Percentiles rank a stretch among this genome's conserved stretches.
phyloP scores from a whole-genome alignment of 2,329 filamentous ascomycete species.

The Nemania sp. region DNA sequence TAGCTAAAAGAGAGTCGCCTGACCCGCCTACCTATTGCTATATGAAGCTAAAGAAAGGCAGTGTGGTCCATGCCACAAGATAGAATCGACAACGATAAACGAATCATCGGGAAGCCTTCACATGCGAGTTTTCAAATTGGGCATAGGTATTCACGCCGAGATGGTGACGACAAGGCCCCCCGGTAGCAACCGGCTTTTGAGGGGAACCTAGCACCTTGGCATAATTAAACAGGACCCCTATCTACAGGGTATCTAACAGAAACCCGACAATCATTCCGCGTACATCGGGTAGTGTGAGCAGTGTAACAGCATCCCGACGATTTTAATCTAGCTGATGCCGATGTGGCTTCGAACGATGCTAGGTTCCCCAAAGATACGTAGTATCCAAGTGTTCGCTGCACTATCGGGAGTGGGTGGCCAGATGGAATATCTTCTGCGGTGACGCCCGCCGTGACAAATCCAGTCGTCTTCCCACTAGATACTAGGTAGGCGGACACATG shows the following conservation, averaged over 20 bases:
- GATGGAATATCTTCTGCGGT: conserved; percentile 7
- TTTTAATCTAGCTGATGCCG: background rate
- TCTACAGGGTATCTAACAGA: background rate
- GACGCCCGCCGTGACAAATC: conserved; percentile 18
- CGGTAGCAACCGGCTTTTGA: conserved; percentile 9
- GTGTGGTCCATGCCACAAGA: background rate
- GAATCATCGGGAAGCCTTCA: conserved; percentile 3
- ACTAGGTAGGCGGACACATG: background rate
- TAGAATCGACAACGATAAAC: background rate
- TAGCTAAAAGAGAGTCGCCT: conserved; percentile 11
- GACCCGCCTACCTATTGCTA: conserved; percentile 1
- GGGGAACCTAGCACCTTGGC: conserved; percentile 26
- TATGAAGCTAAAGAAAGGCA: background rate
- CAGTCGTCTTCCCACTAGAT: background rate
- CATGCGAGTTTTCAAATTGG: conserved; percentile 6
- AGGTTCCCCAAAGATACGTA: background rate
- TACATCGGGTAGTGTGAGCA: too few relatives aligned
- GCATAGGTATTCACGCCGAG: conserved; percentile 8
- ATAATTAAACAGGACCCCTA: conserved; percentile 11
- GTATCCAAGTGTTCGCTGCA: conserved; percentile 5
- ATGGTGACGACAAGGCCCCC: conserved; percentile 7
- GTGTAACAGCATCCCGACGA: conserved; percentile 8
- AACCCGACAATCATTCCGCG: too few relatives aligned
- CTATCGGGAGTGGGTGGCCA: conserved; percentile 11
- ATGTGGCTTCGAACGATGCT: background rate